Conservation (phyloP, 2,329 filamentous ascomycete genomes). For the Xylogone sp. region DNA sequence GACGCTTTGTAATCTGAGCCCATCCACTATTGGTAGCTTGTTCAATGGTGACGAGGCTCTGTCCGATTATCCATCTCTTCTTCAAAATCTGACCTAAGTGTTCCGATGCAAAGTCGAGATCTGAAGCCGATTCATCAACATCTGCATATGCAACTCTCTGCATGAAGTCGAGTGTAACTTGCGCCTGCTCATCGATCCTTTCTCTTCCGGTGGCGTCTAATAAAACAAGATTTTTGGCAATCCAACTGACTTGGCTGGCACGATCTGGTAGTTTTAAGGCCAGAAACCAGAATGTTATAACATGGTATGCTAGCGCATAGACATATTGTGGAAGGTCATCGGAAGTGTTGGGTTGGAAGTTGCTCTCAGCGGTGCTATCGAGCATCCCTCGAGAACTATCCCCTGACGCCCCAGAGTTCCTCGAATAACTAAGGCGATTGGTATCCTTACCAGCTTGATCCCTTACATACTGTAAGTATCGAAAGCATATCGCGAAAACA, state of each 20-base stretch:
- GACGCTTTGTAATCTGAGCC: slow-evolving; percentile 67
- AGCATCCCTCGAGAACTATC: slow-evolving; percentile 31
- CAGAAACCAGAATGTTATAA: slow-evolving; percentile 96
- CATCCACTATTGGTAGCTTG: slow-evolving; percentile 64
- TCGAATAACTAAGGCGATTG: slow-evolving; percentile 32
- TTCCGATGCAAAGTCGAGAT: slow-evolving; percentile 61
- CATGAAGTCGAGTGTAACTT: slow-evolving; percentile 94
- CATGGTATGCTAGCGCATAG: slow-evolving; percentile 88
- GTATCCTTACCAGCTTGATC: slow-evolving; percentile 48
- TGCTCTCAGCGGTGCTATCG: slow-evolving; percentile 37
- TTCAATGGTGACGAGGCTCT: slow-evolving; percentile 71
- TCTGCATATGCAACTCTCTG: slow-evolving; percentile 84
- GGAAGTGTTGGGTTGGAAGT: slow-evolving; percentile 38
- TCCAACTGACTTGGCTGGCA: slow-evolving; percentile 82
- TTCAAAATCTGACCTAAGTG: slow-evolving; percentile 63
- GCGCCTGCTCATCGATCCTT: slow-evolving; percentile 82
- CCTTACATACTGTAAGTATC: slow-evolving; percentile 85
- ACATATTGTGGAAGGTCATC: slow-evolving; percentile 91
- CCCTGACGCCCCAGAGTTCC: slow-evolving; percentile 15
- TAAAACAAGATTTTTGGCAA: slow-evolving; percentile 77
- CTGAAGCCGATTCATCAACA: slow-evolving; percentile 69
- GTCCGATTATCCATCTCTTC: slow-evolving; percentile 69
- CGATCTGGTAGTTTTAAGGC: slow-evolving; percentile 82
- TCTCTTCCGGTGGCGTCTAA: slow-evolving; percentile 71
- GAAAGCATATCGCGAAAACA: slow-evolving; percentile 92